Evolutionary conservation across 148 eudicot species (phyloP), one percentile per base, ranked within the genome.

Genomic region (Vaccinium macrocarpon): DNA sequence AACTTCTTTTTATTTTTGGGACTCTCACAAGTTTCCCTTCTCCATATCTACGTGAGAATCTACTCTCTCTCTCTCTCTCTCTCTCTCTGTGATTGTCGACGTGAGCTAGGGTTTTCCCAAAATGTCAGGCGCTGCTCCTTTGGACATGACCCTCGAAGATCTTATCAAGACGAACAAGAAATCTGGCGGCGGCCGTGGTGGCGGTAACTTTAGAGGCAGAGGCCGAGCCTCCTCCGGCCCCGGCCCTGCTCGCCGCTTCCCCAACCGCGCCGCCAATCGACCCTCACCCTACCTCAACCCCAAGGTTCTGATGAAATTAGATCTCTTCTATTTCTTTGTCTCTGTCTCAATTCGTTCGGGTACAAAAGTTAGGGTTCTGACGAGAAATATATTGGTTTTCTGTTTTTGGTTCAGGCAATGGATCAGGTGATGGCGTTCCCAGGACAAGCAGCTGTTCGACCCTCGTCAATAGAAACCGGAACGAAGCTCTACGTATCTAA

Each of bases 401-500:
- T 50, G 71, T 52, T 27, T 25, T 25, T 68, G 53, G 48, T 83
- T 35, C 85, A 95, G 93, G 94, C 93, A 50, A 93, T 96, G 46
- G 95, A 87, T 90, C 94, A 86, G 86, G 85, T 66, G 15, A 52
- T 84, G 88, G 88, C 77, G 49, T 73, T 59, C 52, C 53, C 71
- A 25, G 85, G 80, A 29, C 84, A 84, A 86, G 86, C 46, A 15
- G 88, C 84, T 32, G 90, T 85, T 77, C 91, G 93, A 51, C 84
- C 90, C 23, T 89, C 94, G 35, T 82, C 91, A 2, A 91, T 97
- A 64, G 98, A 97, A 85, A 91, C 96, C 2, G 99, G 97, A 76
- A 94, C 96, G 48, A 97, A 97, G 93, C 95, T 97, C 11, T 95
- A 92, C 82, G 87, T 97, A 77, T 95, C 98, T 12, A 97, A 97